Conservation (phyloP, 805 yeast species). For the Danielia reshetovae region DNA sequence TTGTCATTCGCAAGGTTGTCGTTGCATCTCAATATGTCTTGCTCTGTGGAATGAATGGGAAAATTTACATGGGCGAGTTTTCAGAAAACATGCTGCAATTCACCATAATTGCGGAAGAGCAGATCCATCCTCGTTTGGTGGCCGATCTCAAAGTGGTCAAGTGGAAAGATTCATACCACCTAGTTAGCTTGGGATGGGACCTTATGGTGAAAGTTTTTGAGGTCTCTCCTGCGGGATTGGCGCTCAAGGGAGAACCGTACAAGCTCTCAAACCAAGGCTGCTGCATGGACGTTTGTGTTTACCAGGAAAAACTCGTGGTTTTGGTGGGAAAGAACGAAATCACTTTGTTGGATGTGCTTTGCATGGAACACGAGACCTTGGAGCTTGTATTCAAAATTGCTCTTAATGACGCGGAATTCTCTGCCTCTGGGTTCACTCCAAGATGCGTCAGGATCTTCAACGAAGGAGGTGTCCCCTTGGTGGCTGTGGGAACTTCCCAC, state of each 20-base stretch:
- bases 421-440: slow-evolving; percentile 60
- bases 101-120: slow-evolving; percentile 13
- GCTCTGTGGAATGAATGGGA: slow-evolving; percentile 55
- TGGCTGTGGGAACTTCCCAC: slow-evolving; percentile 73
- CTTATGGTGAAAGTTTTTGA: slow-evolving; percentile 35
- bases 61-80: slow-evolving; percentile 21
- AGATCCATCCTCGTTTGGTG: slow-evolving; percentile 34
- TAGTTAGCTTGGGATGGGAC: slow-evolving; percentile 64
- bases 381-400: slow-evolving; percentile 47
- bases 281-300: slow-evolving; percentile 39
- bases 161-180: slow-evolving; percentile 23
- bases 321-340: slow-evolving; percentile 59
- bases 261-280: slow-evolving; percentile 51
- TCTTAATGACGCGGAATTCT: slow-evolving; percentile 69
- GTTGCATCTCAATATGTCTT: slow-evolving; percentile 23
- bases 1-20: slow-evolving; percentile 35
- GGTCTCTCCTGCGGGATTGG: slow-evolving; percentile 15
- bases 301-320: slow-evolving; percentile 32
- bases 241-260: slow-evolving; percentile 14
- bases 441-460: slow-evolving; percentile 33
- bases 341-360: slow-evolving; percentile 50
- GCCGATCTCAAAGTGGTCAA: slow-evolving; percentile 30
- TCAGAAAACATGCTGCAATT: slow-evolving; percentile 1
- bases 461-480: slow-evolving; percentile 20
- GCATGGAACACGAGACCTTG: slow-evolving; percentile 19